Percentiles rank a stretch among this genome's conserved stretches.
Evolutionary conservation across 2,329 filamentous ascomycete species (phyloP).

Genomic region (Fusarium burgessii): DNA sequence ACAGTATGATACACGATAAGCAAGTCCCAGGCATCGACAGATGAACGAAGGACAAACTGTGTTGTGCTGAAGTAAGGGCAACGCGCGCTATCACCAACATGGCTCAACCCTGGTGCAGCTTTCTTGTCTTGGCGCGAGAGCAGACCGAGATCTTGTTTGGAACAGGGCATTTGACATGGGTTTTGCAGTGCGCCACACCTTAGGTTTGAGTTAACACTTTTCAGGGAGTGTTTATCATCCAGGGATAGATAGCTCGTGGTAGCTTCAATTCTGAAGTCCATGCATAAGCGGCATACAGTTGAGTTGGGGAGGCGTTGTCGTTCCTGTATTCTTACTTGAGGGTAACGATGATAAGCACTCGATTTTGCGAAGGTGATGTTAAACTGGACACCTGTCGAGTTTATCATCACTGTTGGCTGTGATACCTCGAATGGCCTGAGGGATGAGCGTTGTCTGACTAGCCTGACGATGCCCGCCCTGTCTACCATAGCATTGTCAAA

Average conservation of each 20-base stretch:
- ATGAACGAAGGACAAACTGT: slow-evolving; percentile 1
- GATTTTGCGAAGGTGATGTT: not conserved
- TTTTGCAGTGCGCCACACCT: slow-evolving; percentile 37
- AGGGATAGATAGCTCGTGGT: not conserved
- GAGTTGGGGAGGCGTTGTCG: not conserved
- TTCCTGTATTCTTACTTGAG: not conserved
- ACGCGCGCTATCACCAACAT: slow-evolving; percentile 25
- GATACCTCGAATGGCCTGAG: slow-evolving; percentile 1
- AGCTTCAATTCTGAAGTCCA: slow-evolving; percentile 4
- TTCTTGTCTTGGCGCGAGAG: slow-evolving; percentile 24
- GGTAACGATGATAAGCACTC: not conserved
- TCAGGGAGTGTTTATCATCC: slow-evolving; percentile 27
- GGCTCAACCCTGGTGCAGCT: slow-evolving; percentile 31
- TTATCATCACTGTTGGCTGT: not conserved
- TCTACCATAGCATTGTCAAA: not conserved
- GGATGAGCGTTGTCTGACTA: not conserved
- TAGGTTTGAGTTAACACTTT: slow-evolving; percentile 33
- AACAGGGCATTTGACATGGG: slow-evolving; percentile 33
- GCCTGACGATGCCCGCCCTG: not conserved
- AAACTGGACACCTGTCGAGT: not conserved
- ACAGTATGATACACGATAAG: slow-evolving; percentile 21
- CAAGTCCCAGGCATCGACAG: not conserved
- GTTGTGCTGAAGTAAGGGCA: slow-evolving; percentile 14
- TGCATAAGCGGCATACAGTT: slow-evolving; percentile 2
- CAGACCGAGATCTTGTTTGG: slow-evolving; percentile 38